These are phyloP conservation scores for Mycena citricolor DNA, from an alignment of 1,284 basidiomycete species.

Conservation along the genomic window DNA sequence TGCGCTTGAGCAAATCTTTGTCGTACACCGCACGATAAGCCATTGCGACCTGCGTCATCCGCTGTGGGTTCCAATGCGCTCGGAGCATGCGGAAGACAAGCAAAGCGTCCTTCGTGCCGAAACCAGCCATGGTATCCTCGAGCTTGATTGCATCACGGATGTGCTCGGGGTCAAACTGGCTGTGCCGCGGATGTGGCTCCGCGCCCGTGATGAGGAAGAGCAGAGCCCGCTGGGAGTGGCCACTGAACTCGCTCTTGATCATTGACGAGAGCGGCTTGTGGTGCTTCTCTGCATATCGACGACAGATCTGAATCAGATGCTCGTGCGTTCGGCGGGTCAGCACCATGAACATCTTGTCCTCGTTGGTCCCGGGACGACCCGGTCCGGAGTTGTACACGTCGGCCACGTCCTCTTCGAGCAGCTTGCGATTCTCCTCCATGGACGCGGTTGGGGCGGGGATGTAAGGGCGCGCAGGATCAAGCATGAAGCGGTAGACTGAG, in stretches of 20 bases:
- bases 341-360: conserved; percentile 31
- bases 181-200: conserved; percentile 24
- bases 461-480: conserved; percentile 31
- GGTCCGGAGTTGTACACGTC: conserved; percentile 35
- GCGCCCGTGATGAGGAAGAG: conserved; percentile 40
- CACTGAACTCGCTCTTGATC: conserved; percentile 40
- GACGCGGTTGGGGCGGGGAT: conserved; percentile 24
- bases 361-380: conserved; percentile 35
- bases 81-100: conserved; percentile 40
- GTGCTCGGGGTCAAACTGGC: conserved; percentile 28
- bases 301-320: conserved; percentile 34
- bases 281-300: conserved; percentile 32
- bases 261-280: conserved; percentile 36
- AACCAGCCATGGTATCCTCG: conserved; percentile 41
- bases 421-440: conserved; percentile 28
- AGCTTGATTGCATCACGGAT: conserved; percentile 42
- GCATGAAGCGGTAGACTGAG: conserved; percentile 39
- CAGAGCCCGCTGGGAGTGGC: conserved; percentile 35
- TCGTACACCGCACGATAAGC: conserved; percentile 36
- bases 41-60: conserved; percentile 36
- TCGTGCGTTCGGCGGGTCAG: conserved; percentile 37
- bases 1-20: conserved; percentile 34
- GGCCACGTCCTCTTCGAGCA: conserved; percentile 36
- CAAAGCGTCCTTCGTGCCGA: conserved; percentile 41
- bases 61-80: conserved; percentile 39